Evolutionary conservation across 352 stramenopile species (phyloP).

Genomic region (Phytophthora melonis): DNA sequence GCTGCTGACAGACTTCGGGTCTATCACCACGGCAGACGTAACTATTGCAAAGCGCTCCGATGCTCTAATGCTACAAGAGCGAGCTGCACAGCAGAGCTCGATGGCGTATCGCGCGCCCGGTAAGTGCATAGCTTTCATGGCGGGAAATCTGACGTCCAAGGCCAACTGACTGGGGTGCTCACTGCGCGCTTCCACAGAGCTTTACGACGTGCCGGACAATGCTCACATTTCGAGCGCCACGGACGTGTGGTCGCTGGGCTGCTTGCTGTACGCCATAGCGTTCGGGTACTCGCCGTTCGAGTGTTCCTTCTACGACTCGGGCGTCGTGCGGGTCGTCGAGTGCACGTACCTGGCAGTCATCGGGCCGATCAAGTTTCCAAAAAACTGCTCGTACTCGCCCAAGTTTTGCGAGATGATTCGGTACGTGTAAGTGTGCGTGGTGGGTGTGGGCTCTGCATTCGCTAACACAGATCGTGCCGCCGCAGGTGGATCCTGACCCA

Average conservation of each 20-base stretch:
- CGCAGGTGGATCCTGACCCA: conserved; percentile 77
- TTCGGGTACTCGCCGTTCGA: conserved; percentile 93
- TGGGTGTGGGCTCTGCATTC: neutral
- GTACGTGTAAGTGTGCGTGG: conserved; percentile 35
- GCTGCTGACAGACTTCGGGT: conserved; percentile 92
- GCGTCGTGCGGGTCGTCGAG: conserved; percentile 75
- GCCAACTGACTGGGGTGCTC: conserved; percentile 9
- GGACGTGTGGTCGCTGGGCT: conserved; percentile 92
- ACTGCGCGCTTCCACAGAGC: conserved; percentile 47
- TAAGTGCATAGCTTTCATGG: conserved; percentile 23
- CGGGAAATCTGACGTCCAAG: neutral
- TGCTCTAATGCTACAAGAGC: conserved; percentile 86
- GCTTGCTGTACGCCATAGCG: conserved; percentile 88
- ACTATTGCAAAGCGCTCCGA: conserved; percentile 77
- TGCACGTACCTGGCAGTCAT: conserved; percentile 91
- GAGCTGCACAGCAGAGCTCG: conserved; percentile 84
- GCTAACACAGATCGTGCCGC: neutral
- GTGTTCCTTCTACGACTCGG: conserved; percentile 81
- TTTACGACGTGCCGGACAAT: conserved; percentile 88
- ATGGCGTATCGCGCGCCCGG: conserved; percentile 90
- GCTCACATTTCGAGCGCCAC: conserved; percentile 76
- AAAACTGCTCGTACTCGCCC: conserved; percentile 60
- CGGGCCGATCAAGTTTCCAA: conserved; percentile 83
- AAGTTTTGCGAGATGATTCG: conserved; percentile 80
- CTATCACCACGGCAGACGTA: conserved; percentile 68